Conservation (phyloP, 2,329 filamentous ascomycete species). For the Botrytis squamosa region DNA sequence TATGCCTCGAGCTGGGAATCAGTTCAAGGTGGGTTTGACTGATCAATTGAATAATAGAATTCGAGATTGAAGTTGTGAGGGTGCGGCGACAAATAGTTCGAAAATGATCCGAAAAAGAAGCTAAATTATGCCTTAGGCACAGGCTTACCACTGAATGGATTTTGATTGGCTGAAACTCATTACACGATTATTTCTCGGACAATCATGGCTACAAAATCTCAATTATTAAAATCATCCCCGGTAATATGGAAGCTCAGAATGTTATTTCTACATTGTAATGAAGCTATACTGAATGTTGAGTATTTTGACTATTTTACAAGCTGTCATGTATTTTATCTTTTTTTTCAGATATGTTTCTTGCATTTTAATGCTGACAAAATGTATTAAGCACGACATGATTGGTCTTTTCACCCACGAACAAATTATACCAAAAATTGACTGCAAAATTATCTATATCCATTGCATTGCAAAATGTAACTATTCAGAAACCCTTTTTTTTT, state of each 20-base stretch:
- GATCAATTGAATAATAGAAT: constrained; percentile 38
- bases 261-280: not conserved
- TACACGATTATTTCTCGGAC: constrained; percentile 20
- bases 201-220: not conserved
- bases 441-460: not conserved
- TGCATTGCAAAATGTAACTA: not conserved
- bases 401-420: not conserved
- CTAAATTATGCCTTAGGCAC: constrained; percentile 19
- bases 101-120: constrained; percentile 23
- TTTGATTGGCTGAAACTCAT: constrained; percentile 14
- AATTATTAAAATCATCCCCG: not conserved
- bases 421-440: not conserved
- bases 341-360: too few species aligned
- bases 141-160: constrained; percentile 18
- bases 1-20: constrained; percentile 38
- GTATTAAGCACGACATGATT: not conserved
- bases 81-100: constrained; percentile 21
- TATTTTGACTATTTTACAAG: not conserved
- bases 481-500: not conserved
- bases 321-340: not conserved
- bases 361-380: constrained; percentile 1
- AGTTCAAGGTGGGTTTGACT: constrained; percentile 32
- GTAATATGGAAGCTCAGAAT: not conserved
- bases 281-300: not conserved
- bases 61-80: constrained; percentile 31